Conservation (phyloP, 2,329 filamentous ascomycete genomes). For the Rhynchosporium agropyri region DNA sequence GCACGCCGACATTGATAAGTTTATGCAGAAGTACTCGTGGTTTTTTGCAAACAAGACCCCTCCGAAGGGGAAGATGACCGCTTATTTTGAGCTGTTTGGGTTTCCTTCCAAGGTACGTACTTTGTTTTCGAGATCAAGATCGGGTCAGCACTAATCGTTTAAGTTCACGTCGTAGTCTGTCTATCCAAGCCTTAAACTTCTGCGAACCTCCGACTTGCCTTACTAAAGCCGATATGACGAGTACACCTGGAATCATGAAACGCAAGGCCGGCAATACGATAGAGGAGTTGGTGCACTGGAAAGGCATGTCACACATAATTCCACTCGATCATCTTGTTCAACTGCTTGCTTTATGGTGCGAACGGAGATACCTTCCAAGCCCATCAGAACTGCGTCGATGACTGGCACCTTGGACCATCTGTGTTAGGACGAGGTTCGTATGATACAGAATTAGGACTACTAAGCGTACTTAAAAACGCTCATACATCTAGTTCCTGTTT, state of each 20-base stretch:
- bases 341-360: conserved; percentile 1
- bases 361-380: neutral
- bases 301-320: conserved; percentile 3
- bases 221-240: neutral
- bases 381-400: neutral
- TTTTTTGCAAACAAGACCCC: conserved; percentile 8
- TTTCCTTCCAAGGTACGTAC: conserved; percentile 1
- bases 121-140: neutral
- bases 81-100: conserved; percentile 5
- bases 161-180: conserved; percentile 1
- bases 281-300: neutral
- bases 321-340: conserved; percentile 3
- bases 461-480: neutral
- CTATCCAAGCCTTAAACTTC: neutral
- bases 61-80: conserved; percentile 6
- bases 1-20: neutral
- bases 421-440: conserved; percentile 1
- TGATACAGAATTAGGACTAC: conserved; percentile 3
- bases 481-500: conserved; percentile 3
- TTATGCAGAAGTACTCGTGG: conserved; percentile 7
- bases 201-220: neutral
- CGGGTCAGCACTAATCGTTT: neutral
- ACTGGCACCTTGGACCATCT: neutral
- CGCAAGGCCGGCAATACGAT: neutral
- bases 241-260: neutral